These are phyloP conservation scores for Trichosanthes truncata DNA, from an alignment of 306 rosid species.

Conservation along the genomic window DNA sequence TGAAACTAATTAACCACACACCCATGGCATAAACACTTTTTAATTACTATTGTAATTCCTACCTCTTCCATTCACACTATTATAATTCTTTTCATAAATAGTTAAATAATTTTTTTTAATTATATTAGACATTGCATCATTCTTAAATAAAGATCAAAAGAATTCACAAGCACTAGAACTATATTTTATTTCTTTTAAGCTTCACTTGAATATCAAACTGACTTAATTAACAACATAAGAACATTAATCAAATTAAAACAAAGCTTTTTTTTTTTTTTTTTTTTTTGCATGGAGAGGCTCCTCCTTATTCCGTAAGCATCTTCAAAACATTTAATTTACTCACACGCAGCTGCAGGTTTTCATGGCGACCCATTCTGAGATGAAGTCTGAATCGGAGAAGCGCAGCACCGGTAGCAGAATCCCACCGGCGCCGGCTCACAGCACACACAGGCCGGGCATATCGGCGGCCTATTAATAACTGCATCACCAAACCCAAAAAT, in stretches of 20 bases:
- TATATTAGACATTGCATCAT: no score
- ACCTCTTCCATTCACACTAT: no score
- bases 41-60: no score
- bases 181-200: not conserved
- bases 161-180: not conserved
- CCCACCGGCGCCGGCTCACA: constrained; percentile 33
- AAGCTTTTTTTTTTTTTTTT: not conserved
- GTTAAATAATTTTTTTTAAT: no score
- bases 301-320: not conserved
- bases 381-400: constrained; percentile 18
- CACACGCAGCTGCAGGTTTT: not conserved
- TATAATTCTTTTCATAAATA: no score
- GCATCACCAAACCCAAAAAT: not conserved
- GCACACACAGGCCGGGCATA: constrained; percentile 37
- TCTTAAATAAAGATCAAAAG: no score
- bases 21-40: no score
- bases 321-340: not conserved
- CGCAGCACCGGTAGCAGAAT: constrained; percentile 41
- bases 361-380: constrained; percentile 17
- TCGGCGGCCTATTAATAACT: constrained; percentile 13
- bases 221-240: not conserved
- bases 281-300: not conserved
- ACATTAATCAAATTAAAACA: not conserved
- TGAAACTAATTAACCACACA: no score
- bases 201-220: not conserved